Conservation (phyloP, 345 rosid species). For the Passiflora organensis region DNA sequence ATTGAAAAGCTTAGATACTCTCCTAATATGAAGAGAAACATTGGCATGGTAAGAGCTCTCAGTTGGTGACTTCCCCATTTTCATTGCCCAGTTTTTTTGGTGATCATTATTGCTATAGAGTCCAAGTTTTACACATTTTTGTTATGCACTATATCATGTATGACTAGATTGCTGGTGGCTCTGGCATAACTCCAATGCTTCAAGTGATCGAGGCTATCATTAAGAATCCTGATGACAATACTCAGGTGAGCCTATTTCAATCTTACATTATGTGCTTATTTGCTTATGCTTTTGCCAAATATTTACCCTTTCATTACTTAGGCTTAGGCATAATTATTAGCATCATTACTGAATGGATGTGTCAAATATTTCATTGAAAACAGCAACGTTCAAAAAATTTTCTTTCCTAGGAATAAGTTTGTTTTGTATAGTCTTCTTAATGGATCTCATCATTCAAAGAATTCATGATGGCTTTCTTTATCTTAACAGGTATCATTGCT, state of each 20-base stretch:
- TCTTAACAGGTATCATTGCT: constrained; percentile 62
- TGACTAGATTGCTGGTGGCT: constrained; percentile 84
- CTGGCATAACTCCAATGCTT: constrained; percentile 97
- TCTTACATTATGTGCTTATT: constrained; percentile 1
- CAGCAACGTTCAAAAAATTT: too few relatives aligned
- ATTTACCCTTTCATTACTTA: too few relatives aligned
- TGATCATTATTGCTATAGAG: too few relatives aligned
- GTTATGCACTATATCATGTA: constrained; percentile 2
- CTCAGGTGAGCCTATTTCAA: constrained; percentile 48
- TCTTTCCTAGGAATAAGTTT: too few relatives aligned
- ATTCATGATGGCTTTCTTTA: too few relatives aligned
- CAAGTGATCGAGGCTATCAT: constrained; percentile 85
- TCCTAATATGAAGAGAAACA: constrained; percentile 91
- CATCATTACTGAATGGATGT: background rate
- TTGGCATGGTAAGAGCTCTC: constrained; percentile 74
- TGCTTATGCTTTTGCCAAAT: too few relatives aligned
- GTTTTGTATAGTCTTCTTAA: background rate
- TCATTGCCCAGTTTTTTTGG: background rate
- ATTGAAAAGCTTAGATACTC: constrained; percentile 81
- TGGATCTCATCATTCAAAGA: background rate
- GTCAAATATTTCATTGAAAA: background rate
- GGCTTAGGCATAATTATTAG: background rate
- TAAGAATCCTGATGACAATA: constrained; percentile 85
- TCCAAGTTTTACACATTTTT: too few relatives aligned
- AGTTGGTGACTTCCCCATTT: too few relatives aligned